Percentiles rank a stretch among this genome's conserved stretches.
Conservation (phyloP, 2,329 filamentous ascomycete species). For the Botrytis pseudocinerea region DNA sequence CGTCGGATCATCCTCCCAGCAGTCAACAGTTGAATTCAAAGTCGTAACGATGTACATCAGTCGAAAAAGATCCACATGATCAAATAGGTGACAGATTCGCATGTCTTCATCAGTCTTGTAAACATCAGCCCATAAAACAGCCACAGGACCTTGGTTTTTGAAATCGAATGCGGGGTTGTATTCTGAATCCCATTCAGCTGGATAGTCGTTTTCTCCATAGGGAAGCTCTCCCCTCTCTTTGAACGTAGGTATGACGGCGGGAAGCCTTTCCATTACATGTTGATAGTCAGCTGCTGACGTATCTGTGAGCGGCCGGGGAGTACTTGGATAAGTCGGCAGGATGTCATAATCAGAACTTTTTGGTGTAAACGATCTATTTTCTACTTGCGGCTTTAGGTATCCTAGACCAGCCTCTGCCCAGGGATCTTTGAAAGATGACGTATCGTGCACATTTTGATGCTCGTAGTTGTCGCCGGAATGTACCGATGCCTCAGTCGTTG, state of each 20-base stretch:
- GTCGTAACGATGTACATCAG: background rate
- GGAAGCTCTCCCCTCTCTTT: background rate
- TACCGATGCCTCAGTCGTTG: background rate
- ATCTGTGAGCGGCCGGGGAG: background rate
- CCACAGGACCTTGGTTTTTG: accelerated
- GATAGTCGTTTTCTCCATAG: background rate
- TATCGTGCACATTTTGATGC: no score
- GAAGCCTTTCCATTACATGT: background rate
- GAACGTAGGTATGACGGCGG: background rate
- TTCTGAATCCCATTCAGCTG: background rate
- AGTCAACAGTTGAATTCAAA: background rate
- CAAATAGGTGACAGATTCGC: background rate
- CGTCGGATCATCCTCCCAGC: background rate
- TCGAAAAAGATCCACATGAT: background rate
- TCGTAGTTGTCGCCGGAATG: no score
- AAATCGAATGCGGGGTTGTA: background rate
- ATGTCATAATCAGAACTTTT: no score
- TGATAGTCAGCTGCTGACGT: background rate
- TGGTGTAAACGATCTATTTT: no score
- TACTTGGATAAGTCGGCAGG: background rate
- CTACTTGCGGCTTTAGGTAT: background rate
- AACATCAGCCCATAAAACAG: background rate
- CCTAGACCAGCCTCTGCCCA: no score
- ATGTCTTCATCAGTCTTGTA: background rate
- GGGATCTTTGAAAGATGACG: no score